Evolutionary conservation across 257 asterid genomes (phyloP).

Genomic region (Anisodus acutangulus): DNA sequence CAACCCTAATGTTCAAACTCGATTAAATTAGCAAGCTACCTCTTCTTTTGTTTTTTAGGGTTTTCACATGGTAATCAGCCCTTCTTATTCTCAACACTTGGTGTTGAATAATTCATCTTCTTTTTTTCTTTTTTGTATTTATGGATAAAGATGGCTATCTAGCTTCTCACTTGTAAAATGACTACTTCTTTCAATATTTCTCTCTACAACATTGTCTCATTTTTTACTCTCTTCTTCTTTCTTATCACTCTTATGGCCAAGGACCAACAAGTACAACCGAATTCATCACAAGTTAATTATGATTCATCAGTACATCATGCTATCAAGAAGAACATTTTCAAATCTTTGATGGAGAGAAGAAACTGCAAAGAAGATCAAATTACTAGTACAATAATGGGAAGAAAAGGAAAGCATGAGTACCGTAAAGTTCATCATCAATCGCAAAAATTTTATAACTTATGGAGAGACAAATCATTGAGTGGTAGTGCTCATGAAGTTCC

Average conservation of each 20-base stretch:
- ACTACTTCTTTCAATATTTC: slow-evolving; percentile 15
- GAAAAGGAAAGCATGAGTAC: slow-evolving; percentile 26
- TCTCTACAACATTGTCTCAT: slow-evolving; percentile 29
- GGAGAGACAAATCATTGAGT: slow-evolving; percentile 43
- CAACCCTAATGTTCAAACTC: slow-evolving; percentile 10
- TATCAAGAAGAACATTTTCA: background rate
- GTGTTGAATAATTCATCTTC: background rate
- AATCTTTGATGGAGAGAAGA: slow-evolving; percentile 20
- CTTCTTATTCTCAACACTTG: background rate
- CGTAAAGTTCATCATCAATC: background rate
- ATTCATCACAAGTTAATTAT: background rate
- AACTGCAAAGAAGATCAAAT: background rate
- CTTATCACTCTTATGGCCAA: slow-evolving; percentile 33
- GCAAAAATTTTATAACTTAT: slow-evolving; percentile 9
- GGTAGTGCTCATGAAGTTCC: slow-evolving; percentile 72
- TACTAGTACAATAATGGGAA: slow-evolving; percentile 29
- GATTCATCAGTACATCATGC: background rate
- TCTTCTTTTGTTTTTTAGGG: background rate
- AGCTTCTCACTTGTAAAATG: slow-evolving; percentile 27
- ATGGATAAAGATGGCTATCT: slow-evolving; percentile 33
- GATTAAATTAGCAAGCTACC: background rate
- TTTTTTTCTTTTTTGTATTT: background rate
- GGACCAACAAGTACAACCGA: slow-evolving; percentile 12
- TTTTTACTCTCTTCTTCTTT: slow-evolving; percentile 31
- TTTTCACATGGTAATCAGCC: slow-evolving; percentile 17